A percentile compares a stretch with the other conserved stretches of the same genome.
Evolutionary conservation across 441 rosid genomes (phyloP).

Genomic region (Syzygium syzygioides): DNA sequence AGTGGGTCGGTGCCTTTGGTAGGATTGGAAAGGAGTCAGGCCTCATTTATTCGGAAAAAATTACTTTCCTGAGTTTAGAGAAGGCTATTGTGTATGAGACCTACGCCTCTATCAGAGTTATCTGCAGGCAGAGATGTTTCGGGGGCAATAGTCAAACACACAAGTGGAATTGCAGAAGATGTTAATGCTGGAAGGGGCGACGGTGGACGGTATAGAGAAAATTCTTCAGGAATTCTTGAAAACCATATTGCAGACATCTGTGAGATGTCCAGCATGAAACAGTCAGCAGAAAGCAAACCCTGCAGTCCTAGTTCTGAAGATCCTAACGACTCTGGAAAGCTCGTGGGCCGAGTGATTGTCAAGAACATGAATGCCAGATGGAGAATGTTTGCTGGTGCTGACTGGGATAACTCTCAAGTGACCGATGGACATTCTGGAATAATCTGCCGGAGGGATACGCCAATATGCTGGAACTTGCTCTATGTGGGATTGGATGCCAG

Average conservation of each 20-base stretch:
- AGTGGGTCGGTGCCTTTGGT: constrained; percentile 33
- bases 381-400: constrained; percentile 86
- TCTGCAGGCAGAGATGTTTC: constrained; percentile 40
- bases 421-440: constrained; percentile 21
- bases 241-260: constrained; percentile 75
- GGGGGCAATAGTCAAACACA: constrained; percentile 22
- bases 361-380: constrained; percentile 64
- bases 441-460: constrained; percentile 49
- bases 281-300: constrained; percentile 37
- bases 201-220: constrained; percentile 67
- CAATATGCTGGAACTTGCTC: constrained; percentile 61
- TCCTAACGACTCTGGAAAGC: constrained; percentile 34
- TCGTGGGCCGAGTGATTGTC: constrained; percentile 55
- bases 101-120: constrained; percentile 50
- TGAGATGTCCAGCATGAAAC: constrained; percentile 38
- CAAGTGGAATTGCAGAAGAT: constrained; percentile 22
- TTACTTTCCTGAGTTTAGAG: constrained; percentile 68
- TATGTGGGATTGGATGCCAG: constrained; percentile 60
- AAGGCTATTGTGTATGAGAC: constrained; percentile 72
- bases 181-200: constrained; percentile 49
- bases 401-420: constrained; percentile 51
- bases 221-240: constrained; percentile 59
- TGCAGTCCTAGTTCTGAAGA: constrained; percentile 22
- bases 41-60: constrained; percentile 19
- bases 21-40: constrained; percentile 29